Evolutionary conservation across 1,284 basidiomycete species (phyloP), one percentile per base, ranked within the genome.

Genomic region (Ustilago vetiveriae): DNA sequence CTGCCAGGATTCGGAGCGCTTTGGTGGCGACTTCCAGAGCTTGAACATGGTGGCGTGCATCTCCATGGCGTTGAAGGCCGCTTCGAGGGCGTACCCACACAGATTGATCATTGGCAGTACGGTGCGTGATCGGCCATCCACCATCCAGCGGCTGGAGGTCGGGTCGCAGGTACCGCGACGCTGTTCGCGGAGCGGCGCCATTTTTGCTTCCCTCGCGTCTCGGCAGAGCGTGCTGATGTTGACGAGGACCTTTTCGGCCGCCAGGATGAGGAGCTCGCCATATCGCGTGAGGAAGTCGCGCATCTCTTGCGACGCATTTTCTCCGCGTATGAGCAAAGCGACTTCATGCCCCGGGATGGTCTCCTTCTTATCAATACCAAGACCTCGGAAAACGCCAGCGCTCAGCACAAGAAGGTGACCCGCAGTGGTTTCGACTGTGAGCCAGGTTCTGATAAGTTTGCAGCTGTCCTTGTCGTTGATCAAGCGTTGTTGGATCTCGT

Each of bases 11-110:
- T 68, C 65, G 19, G 58, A 56, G 13, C 65, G 43, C 37, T 56
- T 56, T 2, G 65, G 65, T 11, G 57, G 65, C n/a, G 57, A 32
- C 40, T 62, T 57, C 65, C 65, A 62, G 22, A 62, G 26, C 49
- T 68, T 56, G 32, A 68, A 62, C 57, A 68, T 58, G 32, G 57
- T 62, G 3, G 65, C 65, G 32, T 68, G 65, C 65, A 62, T 50
- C 42, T 68, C 65, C 47, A 68, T 58, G 4, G 65, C 65, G 33
- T 53, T 68, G 39, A 68, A 62, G 2, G 65, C 65, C 2, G 65
- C 65, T 35, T 68, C 65, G 29, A 68, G 57, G 13, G 58, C 65
- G 26, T 49, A 62, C 9, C 57, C 65, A 29, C 57, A 57, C 7
- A 57, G n/a, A 19, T 68, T 68, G 30, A 49, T 19, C 30, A 62